Base-by-base conservation (phyloP, 1,284 basidiomycete species). In the Boletus semigastroideus region DNA sequence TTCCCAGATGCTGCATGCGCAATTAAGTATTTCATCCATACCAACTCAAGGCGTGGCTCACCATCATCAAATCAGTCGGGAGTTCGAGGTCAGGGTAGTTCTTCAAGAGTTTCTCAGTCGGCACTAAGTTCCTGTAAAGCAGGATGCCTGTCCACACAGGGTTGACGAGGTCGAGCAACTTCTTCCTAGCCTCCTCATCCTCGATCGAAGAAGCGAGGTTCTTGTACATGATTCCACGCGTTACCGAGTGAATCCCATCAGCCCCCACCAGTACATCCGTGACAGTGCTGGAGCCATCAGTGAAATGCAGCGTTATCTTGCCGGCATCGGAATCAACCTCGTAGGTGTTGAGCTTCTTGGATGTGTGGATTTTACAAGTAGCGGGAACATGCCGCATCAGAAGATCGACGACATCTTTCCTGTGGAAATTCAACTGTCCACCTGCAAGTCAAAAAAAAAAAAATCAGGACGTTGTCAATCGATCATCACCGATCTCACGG, bases 1-100 rank as follows among this genome's bases (percentile, higher is more conserved):
- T 74, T 22, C 76, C 77, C 14, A 74, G 59, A 54, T 77, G 74
- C 77, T 80, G 48, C 14, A 40, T 34, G 34, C 20, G 33, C 4
- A 5, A 37, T 27, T 56, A 12, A 51, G 46, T 3, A 31, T 28
- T 8, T 3, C 17, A 25, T 13, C 2, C 37, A n/a, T 48, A 14
- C 5, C 3, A 58, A 49, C n/a, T 5, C 25, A 28, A 14, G 17
- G 37, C 11, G 6, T 42, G 19, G 27, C 56, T 48, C 12, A 79
- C 77, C 47, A 74, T 48, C 7, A 72, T 65, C 7, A 77, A 59
- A 10, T 53, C 59, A 10, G 54, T 59, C n/a, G 74, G 59, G 6
- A 64, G 61, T 20, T 70, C 65, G 48, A 77, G 72, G 2, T 62
- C 60, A 2, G 75, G 75, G 30, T 60, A 53, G 16, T 59, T 49